Evolutionary conservation across 148 eudicot species (phyloP).

Genomic region (Arctostaphylos glauca): DNA sequence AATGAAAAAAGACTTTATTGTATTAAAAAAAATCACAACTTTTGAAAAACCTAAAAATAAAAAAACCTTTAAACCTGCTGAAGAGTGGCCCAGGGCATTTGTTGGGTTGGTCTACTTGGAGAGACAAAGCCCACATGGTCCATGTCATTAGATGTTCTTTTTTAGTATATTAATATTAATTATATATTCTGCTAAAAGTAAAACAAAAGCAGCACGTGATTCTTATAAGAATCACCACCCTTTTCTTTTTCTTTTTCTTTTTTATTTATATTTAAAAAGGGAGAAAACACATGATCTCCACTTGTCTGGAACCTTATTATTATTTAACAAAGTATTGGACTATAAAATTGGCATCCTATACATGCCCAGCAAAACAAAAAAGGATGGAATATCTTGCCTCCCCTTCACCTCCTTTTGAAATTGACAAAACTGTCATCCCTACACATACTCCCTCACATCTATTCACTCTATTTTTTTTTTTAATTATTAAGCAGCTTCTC

Average conservation of each 20-base stretch:
- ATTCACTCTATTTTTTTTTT: too few relatives aligned
- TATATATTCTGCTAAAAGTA: neutral
- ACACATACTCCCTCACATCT: too few relatives aligned
- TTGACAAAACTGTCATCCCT: neutral
- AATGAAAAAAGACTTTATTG: too few relatives aligned
- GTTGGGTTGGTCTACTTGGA: neutral
- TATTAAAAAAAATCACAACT: too few relatives aligned
- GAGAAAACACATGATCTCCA: neutral
- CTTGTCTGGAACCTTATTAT: too few relatives aligned
- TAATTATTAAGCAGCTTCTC: neutral
- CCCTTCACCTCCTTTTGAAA: neutral
- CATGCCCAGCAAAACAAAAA: neutral
- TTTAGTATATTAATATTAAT: neutral
- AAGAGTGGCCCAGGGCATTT: neutral
- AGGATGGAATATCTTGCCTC: neutral
- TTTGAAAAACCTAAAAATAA: too few relatives aligned
- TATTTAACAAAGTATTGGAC: neutral
- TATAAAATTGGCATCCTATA: neutral
- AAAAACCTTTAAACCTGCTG: too few relatives aligned
- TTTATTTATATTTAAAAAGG: neutral
- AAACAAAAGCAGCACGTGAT: neutral
- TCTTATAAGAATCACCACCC: neutral
- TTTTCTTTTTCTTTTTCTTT: neutral
- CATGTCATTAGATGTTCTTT: neutral
- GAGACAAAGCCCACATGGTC: neutral